Conservation (phyloP, 129 eudicot species). For the carrot (Daucus carota) region DH1_v3.0 NC_030384.2:36014501-36015000, state of each 20-base stretch:
- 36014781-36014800: background rate
- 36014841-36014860: background rate
- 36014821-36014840: background rate
- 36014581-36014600: conserved; percentile 60
- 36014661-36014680: background rate
- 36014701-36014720: background rate
- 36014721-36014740: background rate
- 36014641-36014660: conserved; percentile 39
- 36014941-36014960: background rate
- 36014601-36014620: conserved; percentile 99
- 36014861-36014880: background rate
- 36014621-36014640: conserved; percentile 79
- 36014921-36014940: background rate
- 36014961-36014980: background rate
- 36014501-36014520: background rate
- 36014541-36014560: background rate
- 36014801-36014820: background rate
- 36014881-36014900: background rate
- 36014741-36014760: background rate
- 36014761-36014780: background rate
- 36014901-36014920: background rate
- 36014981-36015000: conserved; percentile 8
- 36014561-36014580: conserved; percentile 10
- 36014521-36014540: background rate
- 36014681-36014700: background rate